phyloP scores from a whole-genome alignment of 1,284 basidiomycete genomes.

The Gymnopus androsaceus region DNA sequence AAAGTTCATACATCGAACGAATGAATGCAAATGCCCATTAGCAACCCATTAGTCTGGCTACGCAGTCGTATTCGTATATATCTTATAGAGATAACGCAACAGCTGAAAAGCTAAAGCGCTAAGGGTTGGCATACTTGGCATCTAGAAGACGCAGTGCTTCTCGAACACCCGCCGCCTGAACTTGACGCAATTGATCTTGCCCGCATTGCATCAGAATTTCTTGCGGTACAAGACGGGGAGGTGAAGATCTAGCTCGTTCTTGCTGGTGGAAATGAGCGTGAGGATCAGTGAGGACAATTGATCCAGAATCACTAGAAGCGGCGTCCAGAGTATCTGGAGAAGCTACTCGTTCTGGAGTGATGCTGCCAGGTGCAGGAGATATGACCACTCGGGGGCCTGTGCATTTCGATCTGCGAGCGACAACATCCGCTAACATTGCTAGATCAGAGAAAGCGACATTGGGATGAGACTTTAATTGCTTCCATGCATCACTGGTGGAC shows the following conservation, averaged over 20 bases:
- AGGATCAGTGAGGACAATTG: constrained; percentile 52
- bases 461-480: constrained; percentile 84
- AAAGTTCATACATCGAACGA: too few species aligned
- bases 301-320: constrained; percentile 23
- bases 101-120: neutral
- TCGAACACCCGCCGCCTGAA: constrained; percentile 75
- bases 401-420: constrained; percentile 80
- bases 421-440: constrained; percentile 82
- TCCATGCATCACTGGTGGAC: constrained; percentile 84
- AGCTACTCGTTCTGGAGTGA: constrained; percentile 44
- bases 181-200: constrained; percentile 59
- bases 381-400: constrained; percentile 71
- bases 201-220: constrained; percentile 63
- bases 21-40: too few species aligned
- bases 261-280: constrained; percentile 53
- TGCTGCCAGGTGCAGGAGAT: constrained; percentile 55
- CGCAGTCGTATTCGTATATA: too few species aligned
- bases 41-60: too few species aligned
- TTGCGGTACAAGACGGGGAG: constrained; percentile 58
- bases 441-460: constrained; percentile 84
- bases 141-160: constrained; percentile 81
- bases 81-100: neutral
- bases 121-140: constrained; percentile 53
- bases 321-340: constrained; percentile 28
- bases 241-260: constrained; percentile 43